Evolutionary conservation across 1,284 basidiomycete genomes (phyloP), one percentile per base, ranked within the genome.

Genomic region (Ceratobasidium sp.): DNA sequence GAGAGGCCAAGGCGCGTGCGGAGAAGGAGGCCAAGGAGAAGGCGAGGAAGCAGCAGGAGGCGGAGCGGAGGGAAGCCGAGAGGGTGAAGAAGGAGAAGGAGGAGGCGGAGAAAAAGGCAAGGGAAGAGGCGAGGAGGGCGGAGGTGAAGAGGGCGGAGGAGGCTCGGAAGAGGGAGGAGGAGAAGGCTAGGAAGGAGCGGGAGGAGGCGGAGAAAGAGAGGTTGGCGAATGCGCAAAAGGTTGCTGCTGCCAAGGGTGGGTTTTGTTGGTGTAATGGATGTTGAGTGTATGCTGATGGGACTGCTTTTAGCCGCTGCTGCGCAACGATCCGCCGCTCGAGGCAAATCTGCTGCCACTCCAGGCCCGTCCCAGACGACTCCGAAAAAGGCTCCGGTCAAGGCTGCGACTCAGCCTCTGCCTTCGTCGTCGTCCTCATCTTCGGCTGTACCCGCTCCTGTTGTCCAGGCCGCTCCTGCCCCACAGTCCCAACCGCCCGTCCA

Each of bases 201-300:
- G 83, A 88, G 69, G 92, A 93, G 81, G 88, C 87, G 58, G 91
- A 92, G 83, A 89, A 89, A 72, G 91, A 88, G 83, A 93, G 93
- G 85, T 89, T 89, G 82, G 88, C 85, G 63, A 87, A 90, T 81
- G 90, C 88, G 83, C 89, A 85, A 12, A 81, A 80, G 66, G 82
- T 80, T 68, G 81, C 81, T 1, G 80, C 81, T 23, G 79, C 80
- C 5, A 77, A 80, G 53, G 60, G 64, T 69, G 68, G 76, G 55
- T 70, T 58, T 46, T 60, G 55, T 7, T 66, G 64, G n/a, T 66
- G 55, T 33, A 44, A 23, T 3, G 44, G 56, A 33, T 33, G 33
- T 33, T 53, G 46, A 40, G 40, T 70, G 33, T 60, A 60, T 66
- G 61, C 77, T 63, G 53, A 61, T 56, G 15, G 51, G 51, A 67